These are phyloP conservation scores for Crithidia fasciculata DNA, from an alignment of 208 protist species.

Conservation along the genomic window DNA sequence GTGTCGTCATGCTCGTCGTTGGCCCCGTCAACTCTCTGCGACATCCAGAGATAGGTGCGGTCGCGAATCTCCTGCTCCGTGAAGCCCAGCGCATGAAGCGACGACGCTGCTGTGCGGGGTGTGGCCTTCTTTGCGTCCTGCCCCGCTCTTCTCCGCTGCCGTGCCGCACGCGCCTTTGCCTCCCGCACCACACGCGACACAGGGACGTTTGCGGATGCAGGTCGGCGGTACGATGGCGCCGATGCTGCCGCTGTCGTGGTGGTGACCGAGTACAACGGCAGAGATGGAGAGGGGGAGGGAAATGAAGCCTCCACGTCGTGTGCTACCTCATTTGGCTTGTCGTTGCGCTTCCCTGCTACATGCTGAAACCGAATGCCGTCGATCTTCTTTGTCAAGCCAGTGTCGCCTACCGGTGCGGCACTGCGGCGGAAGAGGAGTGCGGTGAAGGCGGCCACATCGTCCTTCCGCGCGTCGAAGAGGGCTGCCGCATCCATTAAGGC, in stretches of 20 bases:
- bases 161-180: constrained; percentile 23
- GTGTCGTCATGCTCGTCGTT: neutral
- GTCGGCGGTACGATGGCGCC: constrained; percentile 58
- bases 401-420: neutral
- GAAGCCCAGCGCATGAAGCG: constrained; percentile 18
- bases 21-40: neutral
- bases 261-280: neutral
- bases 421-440: constrained; percentile 23
- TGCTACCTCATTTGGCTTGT: neutral
- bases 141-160: neutral
- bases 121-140: neutral
- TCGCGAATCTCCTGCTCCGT: constrained; percentile 33
- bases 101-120: no score
- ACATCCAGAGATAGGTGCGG: constrained; percentile 33
- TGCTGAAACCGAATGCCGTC: no score
- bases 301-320: neutral
- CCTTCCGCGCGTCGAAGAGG: constrained; percentile 39
- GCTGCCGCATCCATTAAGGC: constrained; percentile 50
- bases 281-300: neutral
- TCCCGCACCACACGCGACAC: constrained; percentile 51
- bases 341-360: neutral
- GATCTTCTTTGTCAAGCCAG: neutral
- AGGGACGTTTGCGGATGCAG: constrained; percentile 69
- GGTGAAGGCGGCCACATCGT: constrained; percentile 50
- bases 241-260: neutral